A percentile compares a stretch with the other conserved stretches of the same genome.
phyloP scores from a whole-genome alignment of 1,284 basidiomycete genomes.

The Mycosarcoma mackinlayi region DNA sequence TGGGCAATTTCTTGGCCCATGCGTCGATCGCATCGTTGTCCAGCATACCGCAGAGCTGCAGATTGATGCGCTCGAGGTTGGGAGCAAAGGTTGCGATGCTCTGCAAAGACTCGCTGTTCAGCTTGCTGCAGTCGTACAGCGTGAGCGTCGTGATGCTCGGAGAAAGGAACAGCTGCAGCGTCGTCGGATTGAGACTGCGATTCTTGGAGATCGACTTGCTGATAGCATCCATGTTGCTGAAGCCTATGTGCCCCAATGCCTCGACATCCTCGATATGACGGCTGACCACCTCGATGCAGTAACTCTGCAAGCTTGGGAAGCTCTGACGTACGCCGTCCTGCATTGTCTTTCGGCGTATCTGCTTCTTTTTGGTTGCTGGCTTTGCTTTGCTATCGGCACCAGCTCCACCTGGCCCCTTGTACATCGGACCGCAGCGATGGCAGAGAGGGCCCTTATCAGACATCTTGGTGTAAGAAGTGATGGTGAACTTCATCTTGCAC shows the following conservation, averaged over 20 bases:
- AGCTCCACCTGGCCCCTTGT: constrained; percentile 28
- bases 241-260: constrained; percentile 85
- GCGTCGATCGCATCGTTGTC: constrained; percentile 76
- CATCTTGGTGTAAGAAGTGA: constrained; percentile 74
- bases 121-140: constrained; percentile 85
- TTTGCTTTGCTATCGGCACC: constrained; percentile 29
- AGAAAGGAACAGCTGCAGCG: constrained; percentile 82
- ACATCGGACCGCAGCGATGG: constrained; percentile 52
- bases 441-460: constrained; percentile 45
- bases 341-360: constrained; percentile 31
- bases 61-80: constrained; percentile 70
- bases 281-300: constrained; percentile 88
- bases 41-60: constrained; percentile 89
- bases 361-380: constrained; percentile 37
- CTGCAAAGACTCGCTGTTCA: constrained; percentile 55
- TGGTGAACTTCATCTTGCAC: constrained; percentile 86
- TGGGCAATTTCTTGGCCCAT: constrained; percentile 77
- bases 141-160: constrained; percentile 77
- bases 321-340: constrained; percentile 50
- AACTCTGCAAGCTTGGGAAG: constrained; percentile 77
- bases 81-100: constrained; percentile 60
- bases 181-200: constrained; percentile 81
- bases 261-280: constrained; percentile 90
- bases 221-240: constrained; percentile 65
- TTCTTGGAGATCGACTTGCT: constrained; percentile 81